Conservation (phyloP, 148 eudicot genomes). For the Nepenthes mirabilis region DNA sequence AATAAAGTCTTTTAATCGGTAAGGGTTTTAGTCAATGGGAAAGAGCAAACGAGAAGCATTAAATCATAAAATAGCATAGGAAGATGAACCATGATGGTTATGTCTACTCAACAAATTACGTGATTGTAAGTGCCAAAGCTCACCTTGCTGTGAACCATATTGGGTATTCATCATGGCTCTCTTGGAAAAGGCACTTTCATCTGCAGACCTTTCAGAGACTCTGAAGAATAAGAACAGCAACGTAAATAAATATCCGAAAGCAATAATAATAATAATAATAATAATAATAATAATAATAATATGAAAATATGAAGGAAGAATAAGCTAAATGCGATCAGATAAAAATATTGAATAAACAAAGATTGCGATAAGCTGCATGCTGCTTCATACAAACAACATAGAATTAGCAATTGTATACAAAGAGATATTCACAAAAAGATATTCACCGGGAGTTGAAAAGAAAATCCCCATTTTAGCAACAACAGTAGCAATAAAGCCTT, state of each 20-base stretch:
- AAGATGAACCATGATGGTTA: slow-evolving; percentile 1
- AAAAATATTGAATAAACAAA: background rate
- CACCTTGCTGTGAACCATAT: slow-evolving; percentile 48
- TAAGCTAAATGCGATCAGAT: background rate
- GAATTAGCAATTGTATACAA: background rate
- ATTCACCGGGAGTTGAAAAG: background rate
- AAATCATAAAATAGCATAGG: background rate
- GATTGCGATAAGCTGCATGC: background rate
- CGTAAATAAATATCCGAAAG: background rate
- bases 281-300: no score
- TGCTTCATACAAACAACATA: background rate
- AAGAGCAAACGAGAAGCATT: background rate
- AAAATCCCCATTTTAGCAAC: background rate
- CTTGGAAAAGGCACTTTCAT: slow-evolving; percentile 61
- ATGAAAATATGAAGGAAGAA: no score
- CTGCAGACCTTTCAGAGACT: slow-evolving; percentile 54
- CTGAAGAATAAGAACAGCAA: slow-evolving; percentile 21
- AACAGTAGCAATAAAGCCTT: no score
- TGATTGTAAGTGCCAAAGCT: background rate
- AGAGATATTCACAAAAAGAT: no score
- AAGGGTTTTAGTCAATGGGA: background rate
- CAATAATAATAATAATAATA: background rate
- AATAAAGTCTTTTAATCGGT: background rate
- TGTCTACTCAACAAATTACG: background rate
- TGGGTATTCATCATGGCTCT: slow-evolving; percentile 38